phyloP scores from a whole-genome alignment of 495 filamentous ascomycete genomes.

The Hapsidospora chrysogenum region DNA sequence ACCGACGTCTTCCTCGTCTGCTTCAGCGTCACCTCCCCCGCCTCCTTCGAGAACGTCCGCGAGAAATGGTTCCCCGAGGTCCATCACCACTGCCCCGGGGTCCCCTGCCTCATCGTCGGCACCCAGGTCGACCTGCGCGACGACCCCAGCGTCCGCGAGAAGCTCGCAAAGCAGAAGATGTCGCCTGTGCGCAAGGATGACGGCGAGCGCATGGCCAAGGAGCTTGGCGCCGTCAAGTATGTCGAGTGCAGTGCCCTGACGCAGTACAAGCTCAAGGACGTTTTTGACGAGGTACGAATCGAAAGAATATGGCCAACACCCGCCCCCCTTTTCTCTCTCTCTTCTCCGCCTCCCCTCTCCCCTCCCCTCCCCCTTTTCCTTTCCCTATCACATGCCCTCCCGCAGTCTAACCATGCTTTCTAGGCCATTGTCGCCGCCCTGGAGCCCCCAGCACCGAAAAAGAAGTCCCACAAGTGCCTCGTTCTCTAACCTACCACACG shows the following conservation, averaged over 20 bases:
- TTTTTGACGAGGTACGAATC: slow-evolving; percentile 97
- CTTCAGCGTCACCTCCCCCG: slow-evolving; percentile 97
- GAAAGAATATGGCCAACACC: too few relatives aligned
- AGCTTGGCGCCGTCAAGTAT: slow-evolving; percentile 91
- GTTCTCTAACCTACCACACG: slow-evolving; percentile 28
- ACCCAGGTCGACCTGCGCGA: slow-evolving; percentile 95
- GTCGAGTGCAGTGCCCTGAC: slow-evolving; percentile 97
- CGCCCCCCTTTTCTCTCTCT: too few relatives aligned
- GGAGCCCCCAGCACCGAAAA: slow-evolving; percentile 66
- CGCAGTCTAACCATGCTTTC: slow-evolving; percentile 7
- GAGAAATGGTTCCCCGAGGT: slow-evolving; percentile 99
- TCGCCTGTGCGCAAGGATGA: slow-evolving; percentile 77
- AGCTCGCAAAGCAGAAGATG: slow-evolving; percentile 92
- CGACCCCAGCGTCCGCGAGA: slow-evolving; percentile 73
- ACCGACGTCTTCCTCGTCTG: slow-evolving; percentile 98
- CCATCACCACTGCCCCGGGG: slow-evolving; percentile 94
- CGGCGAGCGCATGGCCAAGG: slow-evolving; percentile 90
- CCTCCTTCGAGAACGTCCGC: slow-evolving; percentile 96
- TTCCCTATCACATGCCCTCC: too few relatives aligned
- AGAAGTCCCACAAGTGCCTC: slow-evolving; percentile 33
- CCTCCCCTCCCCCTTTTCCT: too few relatives aligned
- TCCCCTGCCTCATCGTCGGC: slow-evolving; percentile 94
- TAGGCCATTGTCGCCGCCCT: slow-evolving; percentile 83
- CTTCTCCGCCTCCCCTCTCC: too few relatives aligned
- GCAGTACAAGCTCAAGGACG: slow-evolving; percentile 96